phyloP scores from a whole-genome alignment of 2,329 filamentous ascomycete genomes.

The Penicillium decumbens region DNA sequence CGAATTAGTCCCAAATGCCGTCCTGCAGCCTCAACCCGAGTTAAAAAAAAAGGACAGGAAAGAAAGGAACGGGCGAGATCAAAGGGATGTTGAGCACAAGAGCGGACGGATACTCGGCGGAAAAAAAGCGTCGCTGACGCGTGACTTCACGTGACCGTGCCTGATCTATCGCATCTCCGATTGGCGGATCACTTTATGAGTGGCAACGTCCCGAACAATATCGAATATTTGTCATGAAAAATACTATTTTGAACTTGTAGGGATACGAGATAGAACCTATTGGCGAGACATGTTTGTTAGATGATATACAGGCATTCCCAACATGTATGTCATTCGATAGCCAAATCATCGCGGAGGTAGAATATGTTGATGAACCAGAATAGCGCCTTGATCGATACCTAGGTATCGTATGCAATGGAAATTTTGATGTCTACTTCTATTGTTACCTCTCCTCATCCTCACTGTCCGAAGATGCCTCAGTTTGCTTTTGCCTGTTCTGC shows the following conservation, averaged over 20 bases:
- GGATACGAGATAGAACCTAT: not conserved
- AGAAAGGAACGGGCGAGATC: constrained; percentile 15
- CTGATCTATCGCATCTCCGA: constrained; percentile 1
- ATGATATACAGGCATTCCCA: not conserved
- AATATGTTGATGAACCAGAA: not conserved
- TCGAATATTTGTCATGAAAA: not conserved
- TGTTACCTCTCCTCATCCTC: constrained; percentile 19
- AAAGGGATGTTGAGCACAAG: constrained; percentile 16
- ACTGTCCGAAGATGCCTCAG: constrained; percentile 18
- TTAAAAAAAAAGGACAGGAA: constrained; percentile 11
- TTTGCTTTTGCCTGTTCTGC: constrained; percentile 38
- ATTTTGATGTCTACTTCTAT: not conserved
- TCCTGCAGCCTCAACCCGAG: constrained; percentile 27
- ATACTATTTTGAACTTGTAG: not conserved
- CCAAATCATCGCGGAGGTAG: not conserved
- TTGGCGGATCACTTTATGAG: constrained; percentile 6
- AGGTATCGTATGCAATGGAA: not conserved
- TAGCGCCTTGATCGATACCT: not conserved
- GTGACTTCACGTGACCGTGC: constrained; percentile 17
- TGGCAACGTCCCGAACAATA: constrained; percentile 1
- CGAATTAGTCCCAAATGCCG: constrained; percentile 16
- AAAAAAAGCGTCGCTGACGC: constrained; percentile 18
- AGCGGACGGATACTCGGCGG: constrained; percentile 13
- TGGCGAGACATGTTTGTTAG: not conserved
- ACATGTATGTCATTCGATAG: not conserved